Percentiles rank a stretch among this genome's conserved stretches.
phyloP scores from a whole-genome alignment of 768 basidiomycete genomes.

The Tylopilus intermedius region DNA sequence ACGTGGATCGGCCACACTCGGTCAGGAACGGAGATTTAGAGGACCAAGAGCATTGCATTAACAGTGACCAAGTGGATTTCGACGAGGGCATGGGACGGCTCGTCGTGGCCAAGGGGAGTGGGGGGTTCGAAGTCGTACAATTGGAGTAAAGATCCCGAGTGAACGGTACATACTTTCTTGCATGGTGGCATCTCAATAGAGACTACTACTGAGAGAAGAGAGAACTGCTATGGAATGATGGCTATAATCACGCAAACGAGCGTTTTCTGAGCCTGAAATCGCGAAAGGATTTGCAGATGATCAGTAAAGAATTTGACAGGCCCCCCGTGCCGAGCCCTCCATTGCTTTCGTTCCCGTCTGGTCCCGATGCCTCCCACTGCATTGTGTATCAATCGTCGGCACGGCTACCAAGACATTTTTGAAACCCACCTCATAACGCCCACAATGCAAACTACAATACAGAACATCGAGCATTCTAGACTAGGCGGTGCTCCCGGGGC shows the following conservation, averaged over 20 bases:
- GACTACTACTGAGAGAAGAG: too few relatives aligned
- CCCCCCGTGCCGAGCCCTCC: too few relatives aligned
- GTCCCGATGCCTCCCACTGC: too few relatives aligned
- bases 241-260: not conserved
- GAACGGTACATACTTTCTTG: too few relatives aligned
- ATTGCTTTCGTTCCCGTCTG: too few relatives aligned
- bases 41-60: not conserved
- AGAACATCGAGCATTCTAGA: conserved; percentile 8
- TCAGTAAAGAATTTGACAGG: not conserved
- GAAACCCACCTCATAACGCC: not conserved
- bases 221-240: not conserved
- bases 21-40: not conserved
- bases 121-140: conserved; percentile 27
- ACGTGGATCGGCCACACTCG: not conserved
- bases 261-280: not conserved
- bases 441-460: not conserved
- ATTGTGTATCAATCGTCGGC: not conserved
- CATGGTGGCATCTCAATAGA: too few relatives aligned
- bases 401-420: not conserved
- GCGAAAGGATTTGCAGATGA: not conserved
- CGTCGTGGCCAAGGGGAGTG: conserved; percentile 22
- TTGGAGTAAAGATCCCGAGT: conserved; percentile 7
- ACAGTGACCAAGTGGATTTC: conserved; percentile 25
- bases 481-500: not conserved
- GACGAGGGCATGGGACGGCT: conserved; percentile 31